These are phyloP conservation scores for Colletotrichum graminicola DNA, from an alignment of 2,329 filamentous ascomycete species.

Conservation along the genomic window DNA sequence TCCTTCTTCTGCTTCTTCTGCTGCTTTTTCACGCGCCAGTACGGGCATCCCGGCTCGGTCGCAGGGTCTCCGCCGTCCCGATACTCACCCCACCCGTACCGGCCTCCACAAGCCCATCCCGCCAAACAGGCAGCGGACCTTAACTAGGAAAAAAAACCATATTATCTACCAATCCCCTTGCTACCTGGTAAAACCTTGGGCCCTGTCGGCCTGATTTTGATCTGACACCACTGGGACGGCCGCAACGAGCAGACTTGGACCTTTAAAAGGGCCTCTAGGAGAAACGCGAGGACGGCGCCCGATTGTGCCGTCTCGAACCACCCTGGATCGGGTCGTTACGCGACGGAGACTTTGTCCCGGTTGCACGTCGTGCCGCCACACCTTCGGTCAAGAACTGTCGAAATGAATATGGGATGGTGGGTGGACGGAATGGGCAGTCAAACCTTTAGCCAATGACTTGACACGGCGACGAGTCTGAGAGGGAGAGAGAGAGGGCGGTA, in stretches of 20 bases:
- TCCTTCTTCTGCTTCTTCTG: background rate
- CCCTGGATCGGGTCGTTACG: background rate
- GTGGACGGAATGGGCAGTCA: background rate
- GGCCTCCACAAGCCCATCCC: background rate
- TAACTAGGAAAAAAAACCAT: background rate
- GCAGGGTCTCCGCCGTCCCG: background rate
- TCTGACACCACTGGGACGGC: background rate
- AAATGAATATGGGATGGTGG: background rate
- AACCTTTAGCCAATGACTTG: background rate
- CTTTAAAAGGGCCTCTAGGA: background rate
- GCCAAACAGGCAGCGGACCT: background rate
- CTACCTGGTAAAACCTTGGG: background rate
- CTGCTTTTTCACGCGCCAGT: background rate
- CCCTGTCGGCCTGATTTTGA: background rate
- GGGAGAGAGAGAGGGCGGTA: no score
- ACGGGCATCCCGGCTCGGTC: background rate
- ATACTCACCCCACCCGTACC: background rate
- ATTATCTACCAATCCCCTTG: background rate
- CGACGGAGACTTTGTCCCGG: background rate
- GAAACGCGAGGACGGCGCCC: background rate
- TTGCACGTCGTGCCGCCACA: background rate
- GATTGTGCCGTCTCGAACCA: background rate
- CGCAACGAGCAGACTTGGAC: background rate
- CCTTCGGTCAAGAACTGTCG: background rate
- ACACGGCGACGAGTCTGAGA: background rate